phyloP scores from a whole-genome alignment of 2,329 filamentous ascomycete genomes.

The Davidsoniella australis region DNA sequence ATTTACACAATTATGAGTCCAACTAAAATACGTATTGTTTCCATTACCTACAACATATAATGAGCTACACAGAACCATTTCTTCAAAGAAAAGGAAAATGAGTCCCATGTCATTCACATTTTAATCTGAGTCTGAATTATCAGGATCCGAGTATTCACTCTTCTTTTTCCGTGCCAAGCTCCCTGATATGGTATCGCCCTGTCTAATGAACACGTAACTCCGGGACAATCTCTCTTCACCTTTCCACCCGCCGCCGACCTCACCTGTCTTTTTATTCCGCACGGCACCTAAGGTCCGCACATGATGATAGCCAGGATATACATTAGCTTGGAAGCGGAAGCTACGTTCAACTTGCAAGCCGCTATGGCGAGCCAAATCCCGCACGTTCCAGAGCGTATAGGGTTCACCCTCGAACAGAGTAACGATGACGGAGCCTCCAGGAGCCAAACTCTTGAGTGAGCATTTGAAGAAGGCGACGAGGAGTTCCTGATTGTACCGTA shows the following conservation, averaged over 20 bases:
- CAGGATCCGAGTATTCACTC: slow-evolving; percentile 20
- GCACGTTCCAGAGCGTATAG: slow-evolving; percentile 90
- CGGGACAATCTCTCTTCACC: slow-evolving; percentile 30
- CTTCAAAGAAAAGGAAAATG: too few relatives aligned
- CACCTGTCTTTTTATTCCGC: slow-evolving; percentile 25
- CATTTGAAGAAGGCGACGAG: slow-evolving; percentile 51
- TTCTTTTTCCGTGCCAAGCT: slow-evolving; percentile 19
- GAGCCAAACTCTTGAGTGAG: slow-evolving; percentile 27
- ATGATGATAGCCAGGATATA: slow-evolving; percentile 60
- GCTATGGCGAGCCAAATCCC: slow-evolving; percentile 65
- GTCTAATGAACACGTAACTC: slow-evolving; percentile 45
- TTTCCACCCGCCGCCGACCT: slow-evolving; percentile 27
- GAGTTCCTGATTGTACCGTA: slow-evolving; percentile 74
- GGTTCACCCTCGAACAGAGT: slow-evolving; percentile 88
- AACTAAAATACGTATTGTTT: too few relatives aligned
- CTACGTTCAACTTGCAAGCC: slow-evolving; percentile 54
- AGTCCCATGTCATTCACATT: neutral
- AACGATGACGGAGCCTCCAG: slow-evolving; percentile 51
- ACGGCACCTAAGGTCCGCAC: slow-evolving; percentile 55
- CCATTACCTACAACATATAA: too few relatives aligned
- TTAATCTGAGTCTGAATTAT: slow-evolving; percentile 11
- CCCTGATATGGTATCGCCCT: slow-evolving; percentile 28
- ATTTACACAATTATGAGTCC: too few relatives aligned
- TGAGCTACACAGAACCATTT: too few relatives aligned
- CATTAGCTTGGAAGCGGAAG: slow-evolving; percentile 47